These are phyloP conservation scores for Fonsecaea pugnacius DNA, from an alignment of 2,329 filamentous ascomycete species.

Conservation along the genomic window DNA sequence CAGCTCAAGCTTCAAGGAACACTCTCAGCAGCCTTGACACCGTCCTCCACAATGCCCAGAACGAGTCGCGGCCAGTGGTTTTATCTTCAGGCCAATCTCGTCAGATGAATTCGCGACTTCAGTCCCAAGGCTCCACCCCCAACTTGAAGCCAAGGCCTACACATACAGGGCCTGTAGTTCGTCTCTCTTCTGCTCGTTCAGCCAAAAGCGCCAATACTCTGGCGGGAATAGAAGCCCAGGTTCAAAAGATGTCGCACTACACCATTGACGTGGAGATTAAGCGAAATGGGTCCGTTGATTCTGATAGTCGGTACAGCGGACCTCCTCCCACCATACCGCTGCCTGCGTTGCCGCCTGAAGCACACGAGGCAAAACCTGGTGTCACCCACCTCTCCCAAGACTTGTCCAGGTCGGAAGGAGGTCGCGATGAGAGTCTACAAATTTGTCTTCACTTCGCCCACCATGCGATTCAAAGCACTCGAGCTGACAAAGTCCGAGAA, in stretches of 20 bases:
- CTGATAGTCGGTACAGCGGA: constrained; percentile 18
- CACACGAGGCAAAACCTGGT: not conserved
- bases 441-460: not conserved
- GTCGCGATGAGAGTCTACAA: not conserved
- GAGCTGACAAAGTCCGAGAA: constrained; percentile 28
- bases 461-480: constrained; percentile 11
- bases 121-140: not conserved
- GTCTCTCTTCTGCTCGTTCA: constrained; percentile 20
- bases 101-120: not conserved
- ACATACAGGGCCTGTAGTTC: not conserved
- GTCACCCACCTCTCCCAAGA: not conserved
- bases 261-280: not conserved
- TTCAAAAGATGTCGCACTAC: constrained; percentile 10
- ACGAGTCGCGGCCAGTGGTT: not conserved
- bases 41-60: not conserved
- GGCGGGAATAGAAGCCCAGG: constrained; percentile 30
- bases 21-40: not conserved
- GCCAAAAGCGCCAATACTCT: constrained; percentile 33
- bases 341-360: constrained; percentile 29
- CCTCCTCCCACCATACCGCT: constrained; percentile 30
- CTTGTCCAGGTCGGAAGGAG: not conserved
- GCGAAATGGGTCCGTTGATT: not conserved
- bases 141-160: not conserved
- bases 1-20: not conserved
- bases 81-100: not conserved